Evolutionary conservation across 768 basidiomycete species (phyloP), one percentile per base, ranked within the genome.

Genomic region (Royoungia palumana): DNA sequence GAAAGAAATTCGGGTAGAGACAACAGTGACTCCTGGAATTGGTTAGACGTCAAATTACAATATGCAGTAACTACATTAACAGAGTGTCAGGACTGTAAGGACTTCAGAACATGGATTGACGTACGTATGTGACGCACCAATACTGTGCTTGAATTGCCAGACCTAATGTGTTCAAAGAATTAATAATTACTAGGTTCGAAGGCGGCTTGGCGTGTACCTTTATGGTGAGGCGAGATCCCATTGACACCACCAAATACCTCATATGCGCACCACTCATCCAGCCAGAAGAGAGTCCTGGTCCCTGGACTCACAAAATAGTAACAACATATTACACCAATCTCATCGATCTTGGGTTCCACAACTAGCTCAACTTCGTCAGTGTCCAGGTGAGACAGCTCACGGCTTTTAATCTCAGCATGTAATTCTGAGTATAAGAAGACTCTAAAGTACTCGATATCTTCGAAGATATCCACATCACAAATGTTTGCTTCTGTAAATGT

Each of bases 401-500:
- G 20, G 0, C 25, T 2, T 20, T 43, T 25, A 10, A 64, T 47
- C 40, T 63, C 57, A 0, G 8, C 22, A 2, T 55, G 25, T n/a
- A 76, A 36, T 42, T 51, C 50, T 3, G 46, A 49, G 20, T 57
- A 42, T 25, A 68, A 45, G 32, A 41, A 55, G 0, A 3, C 7
- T 27, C 58, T 67, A 40, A 71, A 76, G 11, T 60, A 58, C 6
- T 68, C 64, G 3, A 81, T 64, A 24, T 74, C 72, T 0, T 36
- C 30, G 6, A 60, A 51, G 5, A 73, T 61, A 0, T 55, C 61
- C 0, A 35, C 10, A 17, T 83, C 69, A 28, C 70, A 74, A 13
- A 84, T 64, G 51, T 83, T 60, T 24, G 73, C 74, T 50, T 85
- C 83, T 0, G 82, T 82, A 34, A 76, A 77, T 0, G 79, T 70